Conservation (phyloP, 2,329 filamentous ascomycete genomes). For the Celoporthe dispersa region DNA sequence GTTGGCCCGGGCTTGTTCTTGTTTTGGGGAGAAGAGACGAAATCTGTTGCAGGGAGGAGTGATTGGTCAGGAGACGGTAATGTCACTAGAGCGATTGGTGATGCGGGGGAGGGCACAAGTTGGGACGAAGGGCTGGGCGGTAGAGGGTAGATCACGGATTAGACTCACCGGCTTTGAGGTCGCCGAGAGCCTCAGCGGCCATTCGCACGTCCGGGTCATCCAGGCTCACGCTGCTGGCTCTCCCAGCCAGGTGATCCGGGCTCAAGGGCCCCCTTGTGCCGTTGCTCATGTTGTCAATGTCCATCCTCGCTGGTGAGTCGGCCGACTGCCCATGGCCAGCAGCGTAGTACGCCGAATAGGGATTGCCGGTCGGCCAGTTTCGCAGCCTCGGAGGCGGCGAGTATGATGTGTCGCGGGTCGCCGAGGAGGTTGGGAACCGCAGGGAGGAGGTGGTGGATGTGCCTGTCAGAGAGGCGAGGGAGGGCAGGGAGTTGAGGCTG, state of each 20-base stretch:
- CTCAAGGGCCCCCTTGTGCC: constrained; percentile 50
- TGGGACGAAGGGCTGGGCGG: background rate
- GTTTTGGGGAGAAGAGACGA: constrained; percentile 65
- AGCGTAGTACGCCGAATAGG: constrained; percentile 53
- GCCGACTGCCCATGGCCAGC: constrained; percentile 48
- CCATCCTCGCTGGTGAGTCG: constrained; percentile 54
- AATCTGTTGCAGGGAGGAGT: constrained; percentile 52
- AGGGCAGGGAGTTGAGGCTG: constrained; percentile 43
- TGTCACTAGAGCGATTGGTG: background rate
- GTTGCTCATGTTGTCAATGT: constrained; percentile 48
- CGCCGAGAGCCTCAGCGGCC: constrained; percentile 76
- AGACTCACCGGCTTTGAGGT: constrained; percentile 70
- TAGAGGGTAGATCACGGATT: background rate
- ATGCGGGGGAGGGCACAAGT: background rate
- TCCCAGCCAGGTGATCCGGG: constrained; percentile 50
- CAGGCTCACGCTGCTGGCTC: constrained; percentile 58
- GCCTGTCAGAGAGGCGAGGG: constrained; percentile 47
- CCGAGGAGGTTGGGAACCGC: constrained; percentile 35
- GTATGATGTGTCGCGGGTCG: constrained; percentile 29
- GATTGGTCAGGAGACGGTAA: constrained; percentile 27
- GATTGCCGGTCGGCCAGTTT: constrained; percentile 56
- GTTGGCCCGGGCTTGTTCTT: constrained; percentile 47
- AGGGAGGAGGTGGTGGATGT: constrained; percentile 26
- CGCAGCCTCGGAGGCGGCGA: constrained; percentile 34
- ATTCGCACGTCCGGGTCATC: constrained; percentile 71